A percentile compares a stretch with the other conserved stretches of the same genome.
Evolutionary conservation across 805 yeast species (phyloP).

Genomic region (Wickerhamomyces bisporus): DNA sequence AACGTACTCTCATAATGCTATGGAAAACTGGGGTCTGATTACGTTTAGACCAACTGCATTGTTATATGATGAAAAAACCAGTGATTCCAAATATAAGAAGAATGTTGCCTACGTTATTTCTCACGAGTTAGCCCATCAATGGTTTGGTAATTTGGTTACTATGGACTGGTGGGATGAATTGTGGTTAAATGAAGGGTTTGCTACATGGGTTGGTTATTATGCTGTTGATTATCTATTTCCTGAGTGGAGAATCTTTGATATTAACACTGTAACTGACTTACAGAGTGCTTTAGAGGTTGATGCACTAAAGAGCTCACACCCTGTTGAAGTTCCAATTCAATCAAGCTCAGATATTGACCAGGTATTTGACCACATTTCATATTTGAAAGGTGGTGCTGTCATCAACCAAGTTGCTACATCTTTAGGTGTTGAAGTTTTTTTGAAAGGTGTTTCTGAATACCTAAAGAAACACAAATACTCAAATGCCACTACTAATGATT

Average conservation of each 20-base stretch:
- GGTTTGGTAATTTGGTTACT: conserved; percentile 87
- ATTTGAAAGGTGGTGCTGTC: conserved; percentile 75
- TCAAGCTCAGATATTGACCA: conserved; percentile 76
- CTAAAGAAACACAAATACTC: conserved; percentile 71
- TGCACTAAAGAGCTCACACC: conserved; percentile 75
- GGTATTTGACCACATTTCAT: conserved; percentile 80
- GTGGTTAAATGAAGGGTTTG: conserved; percentile 86
- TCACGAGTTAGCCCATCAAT: conserved; percentile 87
- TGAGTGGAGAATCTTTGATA: conserved; percentile 81
- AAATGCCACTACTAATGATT: conserved; percentile 67
- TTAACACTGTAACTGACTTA: conserved; percentile 64
- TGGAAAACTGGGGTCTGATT: conserved; percentile 83
- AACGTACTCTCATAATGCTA: conserved; percentile 80
- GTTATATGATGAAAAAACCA: conserved; percentile 60
- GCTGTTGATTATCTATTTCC: conserved; percentile 70
- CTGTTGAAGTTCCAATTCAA: conserved; percentile 77
- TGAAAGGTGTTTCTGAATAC: conserved; percentile 74
- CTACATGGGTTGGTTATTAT: conserved; percentile 87
- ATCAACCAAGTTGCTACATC: conserved; percentile 72
- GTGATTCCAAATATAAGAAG: conserved; percentile 56
- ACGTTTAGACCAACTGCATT: conserved; percentile 79
- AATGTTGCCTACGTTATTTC: conserved; percentile 81
- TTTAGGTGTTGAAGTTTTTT: conserved; percentile 68
- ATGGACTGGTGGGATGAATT: conserved; percentile 93
- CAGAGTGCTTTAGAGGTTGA: conserved; percentile 72